Percentiles rank a stretch among this genome's conserved stretches.
Conservation (phyloP, 2,329 filamentous ascomycete species). For the Seiridium unicorne region DNA sequence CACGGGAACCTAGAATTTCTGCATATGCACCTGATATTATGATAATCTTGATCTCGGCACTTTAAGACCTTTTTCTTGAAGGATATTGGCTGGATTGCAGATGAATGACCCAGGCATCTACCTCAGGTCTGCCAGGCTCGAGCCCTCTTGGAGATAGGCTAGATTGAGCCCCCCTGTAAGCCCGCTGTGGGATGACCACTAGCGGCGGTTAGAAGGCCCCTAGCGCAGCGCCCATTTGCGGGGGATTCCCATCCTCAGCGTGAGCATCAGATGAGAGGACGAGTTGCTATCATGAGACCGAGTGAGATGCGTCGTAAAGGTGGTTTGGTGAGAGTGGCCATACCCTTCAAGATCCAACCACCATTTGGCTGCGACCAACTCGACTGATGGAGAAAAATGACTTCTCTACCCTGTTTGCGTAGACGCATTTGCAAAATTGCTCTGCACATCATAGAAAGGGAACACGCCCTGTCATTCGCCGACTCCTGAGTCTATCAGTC, state of each 20-base stretch:
- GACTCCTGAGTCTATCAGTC: background rate
- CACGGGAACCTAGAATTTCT: background rate
- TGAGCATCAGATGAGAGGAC: background rate
- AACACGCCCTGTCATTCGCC: too few relatives aligned
- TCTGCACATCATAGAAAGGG: too few relatives aligned
- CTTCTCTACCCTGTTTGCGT: too few relatives aligned
- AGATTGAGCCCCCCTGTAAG: background rate
- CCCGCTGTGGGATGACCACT: background rate
- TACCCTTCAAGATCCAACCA: background rate
- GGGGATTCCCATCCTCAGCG: background rate
- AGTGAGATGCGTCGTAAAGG: background rate
- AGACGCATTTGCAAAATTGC: too few relatives aligned
- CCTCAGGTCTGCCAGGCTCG: background rate
- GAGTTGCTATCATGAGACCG: background rate
- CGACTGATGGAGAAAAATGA: too few relatives aligned
- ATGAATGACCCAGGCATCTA: background rate
- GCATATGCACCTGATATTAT: background rate
- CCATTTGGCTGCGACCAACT: too few relatives aligned
- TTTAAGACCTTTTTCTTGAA: background rate
- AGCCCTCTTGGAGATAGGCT: background rate
- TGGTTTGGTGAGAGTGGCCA: background rate
- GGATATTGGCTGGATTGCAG: background rate
- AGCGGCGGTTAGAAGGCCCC: background rate
- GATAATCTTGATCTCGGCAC: constrained; percentile 4
- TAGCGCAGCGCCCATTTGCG: constrained; percentile 1